phyloP scores from a whole-genome alignment of 371 early-diverging fungal genomes.

The Actinomucor elegans region DNA sequence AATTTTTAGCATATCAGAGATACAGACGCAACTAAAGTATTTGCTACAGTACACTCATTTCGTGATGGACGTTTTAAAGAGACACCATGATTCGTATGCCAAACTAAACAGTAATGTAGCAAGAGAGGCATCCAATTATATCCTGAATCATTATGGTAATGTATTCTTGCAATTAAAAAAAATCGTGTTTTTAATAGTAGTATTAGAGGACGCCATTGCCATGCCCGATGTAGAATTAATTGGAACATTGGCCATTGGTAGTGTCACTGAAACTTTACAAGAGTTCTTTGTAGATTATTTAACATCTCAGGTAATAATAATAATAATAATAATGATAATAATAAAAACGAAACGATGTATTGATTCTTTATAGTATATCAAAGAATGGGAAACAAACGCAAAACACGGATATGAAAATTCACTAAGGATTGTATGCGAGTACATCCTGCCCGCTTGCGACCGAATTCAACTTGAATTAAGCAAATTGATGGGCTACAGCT shows the following conservation, averaged over 20 bases:
- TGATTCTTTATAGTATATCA: slow-evolving; percentile 8
- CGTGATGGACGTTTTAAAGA: slow-evolving; percentile 3
- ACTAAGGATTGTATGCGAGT: slow-evolving; percentile 2
- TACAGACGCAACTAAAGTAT: slow-evolving; percentile 21
- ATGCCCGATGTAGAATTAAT: slow-evolving; percentile 27
- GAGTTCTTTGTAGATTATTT: slow-evolving; percentile 14
- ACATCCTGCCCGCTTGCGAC: slow-evolving; percentile 20
- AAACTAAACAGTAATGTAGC: neutral
- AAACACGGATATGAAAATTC: slow-evolving; percentile 10
- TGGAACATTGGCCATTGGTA: slow-evolving; percentile 18
- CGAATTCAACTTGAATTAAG: slow-evolving; percentile 16
- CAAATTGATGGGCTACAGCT: slow-evolving; percentile 17
- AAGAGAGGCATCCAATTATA: neutral
- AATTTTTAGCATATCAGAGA: slow-evolving; percentile 15
- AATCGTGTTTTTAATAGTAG: neutral
- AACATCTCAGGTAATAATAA: slow-evolving; percentile 14
- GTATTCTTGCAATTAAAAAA: neutral
- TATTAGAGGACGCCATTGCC: slow-evolving; percentile 2
- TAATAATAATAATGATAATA: neutral
- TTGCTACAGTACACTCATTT: slow-evolving; percentile 10
- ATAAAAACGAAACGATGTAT: too few relatives aligned
- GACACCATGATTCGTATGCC: slow-evolving; percentile 12
- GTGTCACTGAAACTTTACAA: slow-evolving; percentile 4
- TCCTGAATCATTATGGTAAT: slow-evolving; percentile 11
- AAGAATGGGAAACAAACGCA: slow-evolving; percentile 15